Conservation (phyloP, 495 filamentous ascomycete genomes). For the Clavariopsis aquatica region DNA sequence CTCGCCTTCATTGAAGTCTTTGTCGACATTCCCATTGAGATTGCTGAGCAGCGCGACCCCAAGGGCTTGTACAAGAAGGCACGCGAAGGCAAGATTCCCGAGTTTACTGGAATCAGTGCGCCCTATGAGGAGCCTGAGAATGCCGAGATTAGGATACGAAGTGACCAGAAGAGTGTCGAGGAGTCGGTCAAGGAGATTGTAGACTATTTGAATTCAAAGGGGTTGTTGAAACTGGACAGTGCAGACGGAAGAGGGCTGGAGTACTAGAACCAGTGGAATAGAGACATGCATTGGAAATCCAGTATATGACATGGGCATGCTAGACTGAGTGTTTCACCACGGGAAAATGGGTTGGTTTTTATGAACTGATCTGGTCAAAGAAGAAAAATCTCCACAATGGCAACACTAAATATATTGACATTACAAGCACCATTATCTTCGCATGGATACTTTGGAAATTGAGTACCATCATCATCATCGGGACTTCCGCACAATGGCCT, state of each 20-base stretch:
- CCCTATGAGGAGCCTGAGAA: slow-evolving; percentile 89
- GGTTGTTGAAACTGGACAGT: slow-evolving; percentile 54
- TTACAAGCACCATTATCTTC: no score
- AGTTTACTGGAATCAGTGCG: slow-evolving; percentile 92
- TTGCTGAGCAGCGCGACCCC: slow-evolving; percentile 91
- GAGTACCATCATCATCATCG: no score
- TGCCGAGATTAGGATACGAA: slow-evolving; percentile 83
- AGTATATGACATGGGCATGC: neutral
- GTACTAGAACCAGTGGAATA: slow-evolving; percentile 17
- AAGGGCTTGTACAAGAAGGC: slow-evolving; percentile 99
- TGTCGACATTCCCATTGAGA: slow-evolving; percentile 82
- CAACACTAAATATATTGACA: no score
- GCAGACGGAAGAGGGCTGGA: slow-evolving; percentile 32
- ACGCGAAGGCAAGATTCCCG: slow-evolving; percentile 85
- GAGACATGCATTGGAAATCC: neutral
- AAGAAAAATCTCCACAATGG: neutral
- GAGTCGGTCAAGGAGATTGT: slow-evolving; percentile 84
- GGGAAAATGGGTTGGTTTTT: neutral
- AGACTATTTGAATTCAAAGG: slow-evolving; percentile 69
- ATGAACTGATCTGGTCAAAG: neutral
- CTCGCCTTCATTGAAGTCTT: slow-evolving; percentile 92
- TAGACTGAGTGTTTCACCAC: neutral
- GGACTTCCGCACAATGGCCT: no score
- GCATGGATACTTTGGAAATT: no score
- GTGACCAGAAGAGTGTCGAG: slow-evolving; percentile 73